Evolutionary conservation across 2,329 filamentous ascomycete genomes (phyloP).

Genomic region (Xylaria sp.): DNA sequence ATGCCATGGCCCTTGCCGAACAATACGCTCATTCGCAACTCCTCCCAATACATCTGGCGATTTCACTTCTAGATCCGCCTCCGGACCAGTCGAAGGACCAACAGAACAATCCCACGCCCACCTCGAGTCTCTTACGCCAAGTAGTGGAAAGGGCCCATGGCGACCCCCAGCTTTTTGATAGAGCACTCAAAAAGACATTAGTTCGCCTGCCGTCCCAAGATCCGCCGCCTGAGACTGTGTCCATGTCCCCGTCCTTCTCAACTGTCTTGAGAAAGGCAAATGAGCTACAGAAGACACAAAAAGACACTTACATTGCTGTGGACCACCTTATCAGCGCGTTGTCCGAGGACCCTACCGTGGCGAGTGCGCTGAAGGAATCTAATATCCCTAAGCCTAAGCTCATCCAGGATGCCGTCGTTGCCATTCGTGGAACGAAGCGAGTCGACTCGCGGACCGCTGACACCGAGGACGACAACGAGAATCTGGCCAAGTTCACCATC

Average conservation of each 20-base stretch:
- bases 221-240: conserved; percentile 88
- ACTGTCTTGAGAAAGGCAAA: conserved; percentile 85
- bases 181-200: conserved; percentile 88
- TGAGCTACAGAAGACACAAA: conserved; percentile 96
- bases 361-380: conserved; percentile 79
- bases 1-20: conserved; percentile 87
- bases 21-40: conserved; percentile 93
- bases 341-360: conserved; percentile 79
- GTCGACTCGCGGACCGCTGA: conserved; percentile 98
- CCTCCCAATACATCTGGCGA: conserved; percentile 87
- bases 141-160: conserved; percentile 94
- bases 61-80: conserved; percentile 80
- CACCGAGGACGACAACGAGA: conserved; percentile 91
- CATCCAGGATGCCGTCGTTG: conserved; percentile 87
- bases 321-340: conserved; percentile 92
- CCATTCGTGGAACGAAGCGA: conserved; percentile 90
- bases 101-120: conserved; percentile 75
- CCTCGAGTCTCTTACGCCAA: conserved; percentile 87
- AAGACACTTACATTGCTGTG: conserved; percentile 92
- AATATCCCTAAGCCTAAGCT: conserved; percentile 93
- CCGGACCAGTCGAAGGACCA: conserved; percentile 83
- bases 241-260: conserved; percentile 82
- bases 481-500: conserved; percentile 96
- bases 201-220: conserved; percentile 94
- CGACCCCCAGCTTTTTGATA: conserved; percentile 87